Percentiles rank a stretch among this genome's conserved stretches.
These are phyloP conservation scores for Phaeoacremonium minimum DNA, from an alignment of 2,329 filamentous ascomycete species.

Conservation along the genomic window DNA sequence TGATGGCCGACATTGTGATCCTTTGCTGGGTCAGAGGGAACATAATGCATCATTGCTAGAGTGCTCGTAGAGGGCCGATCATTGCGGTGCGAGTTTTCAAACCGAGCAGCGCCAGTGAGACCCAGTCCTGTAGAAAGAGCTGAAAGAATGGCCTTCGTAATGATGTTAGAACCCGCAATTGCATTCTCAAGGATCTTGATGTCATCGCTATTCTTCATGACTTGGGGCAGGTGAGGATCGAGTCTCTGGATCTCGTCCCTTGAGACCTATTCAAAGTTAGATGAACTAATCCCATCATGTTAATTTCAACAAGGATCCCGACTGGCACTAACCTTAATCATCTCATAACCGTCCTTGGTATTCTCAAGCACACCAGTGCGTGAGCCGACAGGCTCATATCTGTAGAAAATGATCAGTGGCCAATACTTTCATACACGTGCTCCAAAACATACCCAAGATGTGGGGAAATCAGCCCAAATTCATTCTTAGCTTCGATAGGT, in stretches of 20 bases:
- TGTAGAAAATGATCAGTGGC: slow-evolving; percentile 9
- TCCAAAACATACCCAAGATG: slow-evolving; percentile 40
- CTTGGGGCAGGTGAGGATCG: slow-evolving; percentile 38
- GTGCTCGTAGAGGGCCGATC: slow-evolving; percentile 43
- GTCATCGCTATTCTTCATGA: slow-evolving; percentile 43
- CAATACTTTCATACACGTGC: too few species aligned
- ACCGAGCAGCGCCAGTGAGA: slow-evolving; percentile 38
- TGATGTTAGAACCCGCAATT: slow-evolving; percentile 44
- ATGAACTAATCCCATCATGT: too few species aligned
- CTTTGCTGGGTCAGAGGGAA: slow-evolving; percentile 35
- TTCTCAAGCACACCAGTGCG: slow-evolving; percentile 40
- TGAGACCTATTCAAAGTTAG: too few species aligned
- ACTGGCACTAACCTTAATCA: slow-evolving; percentile 43
- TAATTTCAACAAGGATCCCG: too few species aligned
- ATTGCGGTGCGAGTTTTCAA: slow-evolving; percentile 48
- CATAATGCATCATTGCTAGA: slow-evolving; percentile 52
- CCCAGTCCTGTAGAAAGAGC: slow-evolving; percentile 42
- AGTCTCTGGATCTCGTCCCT: slow-evolving; percentile 44
- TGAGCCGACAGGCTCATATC: slow-evolving; percentile 44
- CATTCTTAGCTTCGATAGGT: slow-evolving; percentile 50
- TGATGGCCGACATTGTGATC: slow-evolving; percentile 47
- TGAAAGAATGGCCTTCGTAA: slow-evolving; percentile 46
- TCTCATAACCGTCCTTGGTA: slow-evolving; percentile 49
- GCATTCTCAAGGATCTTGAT: slow-evolving; percentile 43
- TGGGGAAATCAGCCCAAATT: slow-evolving; percentile 48